Evolutionary conservation across 495 filamentous ascomycete genomes (phyloP).

Genomic region (Astrothelium subdiscretum): DNA sequence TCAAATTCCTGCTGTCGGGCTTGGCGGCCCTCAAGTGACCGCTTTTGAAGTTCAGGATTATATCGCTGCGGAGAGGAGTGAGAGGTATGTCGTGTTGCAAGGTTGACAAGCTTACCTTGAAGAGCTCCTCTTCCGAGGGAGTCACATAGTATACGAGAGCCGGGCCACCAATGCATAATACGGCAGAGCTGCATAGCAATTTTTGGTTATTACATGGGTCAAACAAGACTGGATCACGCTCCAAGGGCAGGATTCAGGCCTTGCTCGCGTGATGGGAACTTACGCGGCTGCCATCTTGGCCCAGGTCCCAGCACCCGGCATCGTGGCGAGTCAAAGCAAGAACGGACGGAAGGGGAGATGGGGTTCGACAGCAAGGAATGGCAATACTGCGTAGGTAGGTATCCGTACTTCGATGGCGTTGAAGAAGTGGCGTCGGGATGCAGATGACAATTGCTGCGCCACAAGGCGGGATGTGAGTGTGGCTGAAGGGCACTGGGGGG

Average conservation of each 20-base stretch:
- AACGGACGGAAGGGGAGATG: neutral
- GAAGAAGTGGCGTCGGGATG: neutral
- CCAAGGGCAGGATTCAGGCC: neutral
- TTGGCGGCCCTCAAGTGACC: constrained; percentile 61
- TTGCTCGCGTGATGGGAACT: constrained; percentile 14
- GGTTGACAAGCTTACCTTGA: constrained; percentile 38
- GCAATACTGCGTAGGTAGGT: neutral
- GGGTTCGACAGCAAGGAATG: neutral
- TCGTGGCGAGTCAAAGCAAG: neutral
- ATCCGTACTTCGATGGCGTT: neutral
- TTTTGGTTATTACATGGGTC: neutral
- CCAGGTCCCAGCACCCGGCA: constrained; percentile 26
- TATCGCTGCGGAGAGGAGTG: constrained; percentile 46
- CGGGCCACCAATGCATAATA: constrained; percentile 70
- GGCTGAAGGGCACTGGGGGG: neutral
- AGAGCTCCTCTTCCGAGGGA: constrained; percentile 84
- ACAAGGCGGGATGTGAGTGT: neutral
- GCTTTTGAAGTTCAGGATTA: constrained; percentile 83
- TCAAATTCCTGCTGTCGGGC: constrained; percentile 74
- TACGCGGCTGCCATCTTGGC: constrained; percentile 45
- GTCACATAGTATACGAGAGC: constrained; percentile 68
- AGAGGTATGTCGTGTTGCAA: neutral
- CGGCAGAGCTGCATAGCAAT: constrained; percentile 43
- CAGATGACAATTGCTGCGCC: neutral
- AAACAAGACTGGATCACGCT: neutral